Conservation (phyloP, 2,329 filamentous ascomycete genomes). For the Gyromitra esculenta region DNA sequence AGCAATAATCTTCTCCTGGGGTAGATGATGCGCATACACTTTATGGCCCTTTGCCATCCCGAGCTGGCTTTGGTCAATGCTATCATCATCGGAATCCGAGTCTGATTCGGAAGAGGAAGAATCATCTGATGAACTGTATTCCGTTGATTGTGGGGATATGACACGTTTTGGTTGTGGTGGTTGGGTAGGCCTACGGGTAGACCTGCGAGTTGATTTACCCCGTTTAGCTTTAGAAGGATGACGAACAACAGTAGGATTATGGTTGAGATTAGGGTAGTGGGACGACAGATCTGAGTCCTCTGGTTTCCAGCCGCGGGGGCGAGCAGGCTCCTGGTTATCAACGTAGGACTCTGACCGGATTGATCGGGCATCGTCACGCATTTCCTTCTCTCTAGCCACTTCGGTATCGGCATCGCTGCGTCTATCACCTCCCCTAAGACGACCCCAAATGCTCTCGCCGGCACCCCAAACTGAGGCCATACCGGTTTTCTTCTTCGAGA, state of each 20-base stretch:
- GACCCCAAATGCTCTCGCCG: conserved; percentile 46
- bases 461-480: conserved; percentile 48
- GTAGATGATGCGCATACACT: conserved; percentile 48
- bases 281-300: conserved; percentile 46
- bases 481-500: conserved; percentile 26
- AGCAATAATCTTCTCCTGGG: conserved; percentile 37
- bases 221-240: conserved; percentile 35
- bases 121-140: conserved; percentile 33
- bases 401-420: conserved; percentile 37
- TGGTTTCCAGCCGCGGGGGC: conserved; percentile 51
- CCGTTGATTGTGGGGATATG: conserved; percentile 19
- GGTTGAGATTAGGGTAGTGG: conserved; percentile 41
- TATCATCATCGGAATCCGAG: conserved; percentile 46
- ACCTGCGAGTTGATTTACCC: conserved; percentile 27
- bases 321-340: conserved; percentile 50
- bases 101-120: conserved; percentile 41
- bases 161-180: conserved; percentile 30
- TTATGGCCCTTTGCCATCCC: conserved; percentile 55
- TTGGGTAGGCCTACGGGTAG: conserved; percentile 21
- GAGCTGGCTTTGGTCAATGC: conserved; percentile 49
- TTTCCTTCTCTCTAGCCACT: conserved; percentile 44
- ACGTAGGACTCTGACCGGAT: conserved; percentile 24
- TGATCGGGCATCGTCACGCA: conserved; percentile 29
- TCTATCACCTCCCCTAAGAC: conserved; percentile 41
- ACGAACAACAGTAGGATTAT: conserved; percentile 29